phyloP scores from a whole-genome alignment of 1,139 yeast genomes.

The Scheffersomyces segobiensis region DNA sequence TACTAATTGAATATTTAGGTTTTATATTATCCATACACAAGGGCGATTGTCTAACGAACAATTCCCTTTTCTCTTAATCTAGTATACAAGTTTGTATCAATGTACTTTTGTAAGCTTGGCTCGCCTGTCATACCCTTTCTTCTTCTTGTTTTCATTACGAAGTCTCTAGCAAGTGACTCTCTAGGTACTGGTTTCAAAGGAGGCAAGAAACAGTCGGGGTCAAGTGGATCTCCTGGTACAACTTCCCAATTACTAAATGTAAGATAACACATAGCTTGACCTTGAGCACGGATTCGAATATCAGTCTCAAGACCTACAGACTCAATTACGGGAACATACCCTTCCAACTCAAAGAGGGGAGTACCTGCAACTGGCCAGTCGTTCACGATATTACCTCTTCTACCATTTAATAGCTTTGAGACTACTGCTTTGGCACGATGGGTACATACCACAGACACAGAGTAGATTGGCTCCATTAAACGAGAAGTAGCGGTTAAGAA shows the following conservation, averaged over 20 bases:
- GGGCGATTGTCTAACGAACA: conserved; percentile 18
- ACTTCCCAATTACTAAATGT: conserved; percentile 70
- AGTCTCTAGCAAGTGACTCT: conserved; percentile 78
- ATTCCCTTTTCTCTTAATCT: conserved; percentile 53
- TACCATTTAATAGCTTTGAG: conserved; percentile 51
- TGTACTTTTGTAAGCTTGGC: conserved; percentile 68
- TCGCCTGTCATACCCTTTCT: conserved; percentile 85
- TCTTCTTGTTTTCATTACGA: conserved; percentile 82
- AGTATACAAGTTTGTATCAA: conserved; percentile 59
- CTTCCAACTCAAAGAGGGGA: conserved; percentile 60
- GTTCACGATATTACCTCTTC: conserved; percentile 60
- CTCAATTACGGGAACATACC: conserved; percentile 83
- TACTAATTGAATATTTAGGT: not conserved
- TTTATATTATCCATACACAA: not conserved
- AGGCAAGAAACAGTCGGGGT: conserved; percentile 60
- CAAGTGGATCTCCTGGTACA: conserved; percentile 93
- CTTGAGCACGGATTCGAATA: conserved; percentile 71
- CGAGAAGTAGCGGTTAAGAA: conserved; percentile 77
- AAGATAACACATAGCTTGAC: conserved; percentile 71
- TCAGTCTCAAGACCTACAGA: conserved; percentile 90
- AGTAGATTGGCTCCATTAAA: conserved; percentile 79
- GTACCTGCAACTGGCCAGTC: conserved; percentile 74
- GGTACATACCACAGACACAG: conserved; percentile 60
- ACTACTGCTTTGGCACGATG: conserved; percentile 45
- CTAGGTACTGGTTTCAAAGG: conserved; percentile 73